Percentiles rank a stretch among this genome's conserved stretches.
Evolutionary conservation across 257 asterid genomes (phyloP).

Genomic region (Fraxinus quadrangulata): DNA sequence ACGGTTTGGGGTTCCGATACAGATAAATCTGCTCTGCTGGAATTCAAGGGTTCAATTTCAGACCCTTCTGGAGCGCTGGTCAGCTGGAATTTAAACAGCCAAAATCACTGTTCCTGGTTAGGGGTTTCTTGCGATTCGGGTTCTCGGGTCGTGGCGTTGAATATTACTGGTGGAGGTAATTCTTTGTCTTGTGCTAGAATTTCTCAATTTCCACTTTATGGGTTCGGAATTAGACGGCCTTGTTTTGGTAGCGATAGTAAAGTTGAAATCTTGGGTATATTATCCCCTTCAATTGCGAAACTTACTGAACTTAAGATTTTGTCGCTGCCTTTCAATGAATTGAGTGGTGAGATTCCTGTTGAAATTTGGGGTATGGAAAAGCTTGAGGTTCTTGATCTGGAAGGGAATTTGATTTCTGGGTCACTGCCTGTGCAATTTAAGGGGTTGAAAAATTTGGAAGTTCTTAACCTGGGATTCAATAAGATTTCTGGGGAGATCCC

Average conservation of each 20-base stretch:
- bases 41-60: constrained; percentile 63
- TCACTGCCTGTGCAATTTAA: constrained; percentile 48
- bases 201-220: constrained; percentile 75
- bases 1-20: constrained; percentile 50
- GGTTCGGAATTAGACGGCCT: constrained; percentile 71
- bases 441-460: constrained; percentile 67
- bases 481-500: constrained; percentile 62
- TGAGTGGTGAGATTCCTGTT: constrained; percentile 69
- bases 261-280: constrained; percentile 51
- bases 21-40: constrained; percentile 86
- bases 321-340: constrained; percentile 76
- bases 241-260: constrained; percentile 45
- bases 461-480: constrained; percentile 81
- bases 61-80: constrained; percentile 65
- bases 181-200: constrained; percentile 67
- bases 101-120: constrained; percentile 73
- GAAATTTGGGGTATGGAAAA: constrained; percentile 82
- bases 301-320: constrained; percentile 65
- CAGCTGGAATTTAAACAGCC: constrained; percentile 54
- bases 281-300: constrained; percentile 53
- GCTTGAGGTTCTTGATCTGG: constrained; percentile 91
- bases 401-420: constrained; percentile 73
- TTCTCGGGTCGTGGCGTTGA: constrained; percentile 74
- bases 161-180: constrained; percentile 80
- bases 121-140: constrained; percentile 73